Conservation (phyloP, 2,329 filamentous ascomycete species). For the Pseudopithomyces chartarum region DNA sequence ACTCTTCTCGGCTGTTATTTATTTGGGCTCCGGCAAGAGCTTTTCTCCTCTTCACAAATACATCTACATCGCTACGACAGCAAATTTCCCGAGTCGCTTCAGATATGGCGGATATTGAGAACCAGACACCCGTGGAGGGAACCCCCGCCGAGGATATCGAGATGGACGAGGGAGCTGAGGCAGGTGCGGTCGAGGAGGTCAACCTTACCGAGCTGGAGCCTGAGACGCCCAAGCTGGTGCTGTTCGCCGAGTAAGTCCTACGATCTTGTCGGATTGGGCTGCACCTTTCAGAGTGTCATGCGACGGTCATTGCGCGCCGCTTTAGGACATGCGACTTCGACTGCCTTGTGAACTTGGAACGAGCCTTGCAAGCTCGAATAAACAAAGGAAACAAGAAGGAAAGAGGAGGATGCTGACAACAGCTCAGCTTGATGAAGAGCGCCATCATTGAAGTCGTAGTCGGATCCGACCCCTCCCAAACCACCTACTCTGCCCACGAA, state of each 20-base stretch:
- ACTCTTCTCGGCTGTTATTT: neutral
- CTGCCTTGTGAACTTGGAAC: neutral
- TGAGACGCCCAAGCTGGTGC: conserved; percentile 45
- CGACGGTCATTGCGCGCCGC: neutral
- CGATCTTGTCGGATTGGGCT: neutral
- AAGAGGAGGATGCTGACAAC: conserved; percentile 3
- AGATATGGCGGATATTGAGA: conserved; percentile 37
- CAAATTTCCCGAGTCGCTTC: neutral
- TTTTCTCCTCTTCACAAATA: neutral
- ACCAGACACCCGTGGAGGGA: conserved; percentile 35
- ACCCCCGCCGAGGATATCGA: conserved; percentile 53
- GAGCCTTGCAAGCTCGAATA: neutral
- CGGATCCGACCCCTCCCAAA: conserved; percentile 60
- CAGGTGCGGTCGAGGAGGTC: conserved; percentile 33
- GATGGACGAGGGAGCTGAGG: conserved; percentile 47
- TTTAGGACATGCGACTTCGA: neutral
- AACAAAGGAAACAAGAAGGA: neutral
- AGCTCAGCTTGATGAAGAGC: conserved; percentile 52
- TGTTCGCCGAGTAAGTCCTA: conserved; percentile 52
- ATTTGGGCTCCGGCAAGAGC: neutral
- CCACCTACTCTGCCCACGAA: conserved; percentile 78
- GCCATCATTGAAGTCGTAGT: conserved; percentile 54
- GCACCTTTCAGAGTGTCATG: neutral
- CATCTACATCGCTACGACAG: neutral
- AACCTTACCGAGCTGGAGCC: conserved; percentile 52